phyloP scores from a whole-genome alignment of 352 stramenopile species.

The Pythium scleroteichum region DNA sequence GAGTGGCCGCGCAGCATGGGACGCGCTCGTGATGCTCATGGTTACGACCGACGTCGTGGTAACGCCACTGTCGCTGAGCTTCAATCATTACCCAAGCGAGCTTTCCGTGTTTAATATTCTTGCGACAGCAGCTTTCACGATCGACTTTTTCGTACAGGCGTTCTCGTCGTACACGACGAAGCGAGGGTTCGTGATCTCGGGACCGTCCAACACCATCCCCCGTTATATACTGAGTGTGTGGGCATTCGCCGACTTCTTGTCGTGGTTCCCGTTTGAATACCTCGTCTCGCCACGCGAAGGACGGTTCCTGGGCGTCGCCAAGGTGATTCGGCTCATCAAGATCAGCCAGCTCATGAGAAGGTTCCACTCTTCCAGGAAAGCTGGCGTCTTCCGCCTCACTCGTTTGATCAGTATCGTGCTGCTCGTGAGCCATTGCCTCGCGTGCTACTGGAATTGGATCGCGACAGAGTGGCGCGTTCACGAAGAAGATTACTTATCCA shows the following conservation, averaged over 20 bases:
- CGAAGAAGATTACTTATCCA: conserved; percentile 30
- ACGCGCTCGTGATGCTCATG: conserved; percentile 53
- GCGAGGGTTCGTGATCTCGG: conserved; percentile 53
- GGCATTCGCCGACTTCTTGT: conserved; percentile 65
- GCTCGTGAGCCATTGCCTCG: conserved; percentile 50
- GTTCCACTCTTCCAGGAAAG: conserved; percentile 68
- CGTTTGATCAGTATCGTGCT: conserved; percentile 54
- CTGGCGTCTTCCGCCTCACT: conserved; percentile 56
- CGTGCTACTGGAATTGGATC: conserved; percentile 69
- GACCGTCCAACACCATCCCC: conserved; percentile 34
- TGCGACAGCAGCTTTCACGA: conserved; percentile 47
- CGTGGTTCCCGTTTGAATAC: conserved; percentile 68
- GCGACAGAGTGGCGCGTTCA: conserved; percentile 46
- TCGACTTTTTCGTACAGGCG: conserved; percentile 57
- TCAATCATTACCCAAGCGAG: conserved; percentile 34
- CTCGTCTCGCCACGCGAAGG: conserved; percentile 36
- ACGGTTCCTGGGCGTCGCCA: conserved; percentile 58
- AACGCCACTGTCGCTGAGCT: conserved; percentile 55
- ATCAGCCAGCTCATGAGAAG: conserved; percentile 55
- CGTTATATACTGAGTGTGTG: conserved; percentile 60
- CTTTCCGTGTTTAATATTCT: conserved; percentile 36
- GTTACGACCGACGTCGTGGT: conserved; percentile 57
- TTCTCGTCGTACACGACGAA: conserved; percentile 57
- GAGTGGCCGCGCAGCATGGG: conserved; percentile 39
- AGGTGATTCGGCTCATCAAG: conserved; percentile 71